Evolutionary conservation across 192 early-diverging fungal genomes (phyloP), one percentile per base, ranked within the genome.

Genomic region (Coemansia sp.): DNA sequence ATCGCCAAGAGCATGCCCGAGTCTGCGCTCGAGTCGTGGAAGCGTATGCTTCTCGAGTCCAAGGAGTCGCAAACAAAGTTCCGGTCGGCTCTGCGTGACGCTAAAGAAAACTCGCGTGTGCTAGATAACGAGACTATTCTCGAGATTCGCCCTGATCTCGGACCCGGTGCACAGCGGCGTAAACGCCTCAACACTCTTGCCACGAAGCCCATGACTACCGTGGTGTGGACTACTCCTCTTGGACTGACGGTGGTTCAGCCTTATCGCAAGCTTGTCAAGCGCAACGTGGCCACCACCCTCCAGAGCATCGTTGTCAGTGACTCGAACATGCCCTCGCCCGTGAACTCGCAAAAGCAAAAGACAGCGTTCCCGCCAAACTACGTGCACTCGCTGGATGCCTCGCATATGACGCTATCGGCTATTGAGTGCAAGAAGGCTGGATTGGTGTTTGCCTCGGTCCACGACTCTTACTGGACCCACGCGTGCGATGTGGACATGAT

Each of bases 391-490:
- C 85, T 99, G 27, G 97, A 99, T 78, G 97, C 97, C 1, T 89
- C 94, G 23, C 97, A 99, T 72, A 99, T 99, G 97, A 86, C 96
- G 67, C 87, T 97, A 77, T 94, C 95, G 17, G 95, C 97, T 29
- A 85, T 94, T 31, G 88, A 87, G 64, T 97, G 95, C 85, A 87
- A 93, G 48, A 74, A 84, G 39, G 86, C 85, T 19, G 90, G 89
- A 4, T 74, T 99, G 64, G 85, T 89, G 10, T 99, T 97, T 87
- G 94, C 97, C 0, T 89, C 95, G 5, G 97, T 99, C 17, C 97
- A 99, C 80, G 97, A 99, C 79, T 95, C 93, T 63, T 99, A 95
- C 78, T 99, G 97, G 97, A 96, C 95, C 0, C 97, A 99, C 70
- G 93, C 97, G 0, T 91, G 86, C 68, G 93, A 95, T 83, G 88